Percentiles rank a stretch among this genome's conserved stretches.
phyloP scores from a whole-genome alignment of 2,329 filamentous ascomycete species.

The Cercospora sp. region DNA sequence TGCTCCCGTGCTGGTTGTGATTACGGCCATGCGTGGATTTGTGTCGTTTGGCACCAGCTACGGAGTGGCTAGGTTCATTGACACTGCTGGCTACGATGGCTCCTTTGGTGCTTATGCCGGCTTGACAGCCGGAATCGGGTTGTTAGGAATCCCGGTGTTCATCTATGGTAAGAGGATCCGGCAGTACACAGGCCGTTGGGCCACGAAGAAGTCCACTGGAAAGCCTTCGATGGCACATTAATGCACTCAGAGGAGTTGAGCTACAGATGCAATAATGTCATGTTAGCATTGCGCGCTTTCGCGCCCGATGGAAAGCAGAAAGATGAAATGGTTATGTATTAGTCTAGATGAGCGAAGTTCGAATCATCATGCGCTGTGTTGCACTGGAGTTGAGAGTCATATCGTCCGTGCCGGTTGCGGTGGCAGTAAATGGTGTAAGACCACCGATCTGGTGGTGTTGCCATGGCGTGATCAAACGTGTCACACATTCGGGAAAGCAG shows the following conservation, averaged over 20 bases:
- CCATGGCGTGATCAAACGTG: background rate
- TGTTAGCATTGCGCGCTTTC: background rate
- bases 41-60: constrained; percentile 50
- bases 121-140: constrained; percentile 36
- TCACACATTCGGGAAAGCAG: constrained; percentile 13
- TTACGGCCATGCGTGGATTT: constrained; percentile 50
- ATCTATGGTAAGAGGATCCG: constrained; percentile 40
- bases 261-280: background rate
- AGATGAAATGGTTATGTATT: background rate
- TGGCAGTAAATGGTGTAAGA: background rate
- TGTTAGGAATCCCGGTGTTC: constrained; percentile 37
- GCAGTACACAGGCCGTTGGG: constrained; percentile 37
- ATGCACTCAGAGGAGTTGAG: background rate
- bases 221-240: constrained; percentile 26
- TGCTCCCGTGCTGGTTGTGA: constrained; percentile 48
- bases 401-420: background rate
- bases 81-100: constrained; percentile 38
- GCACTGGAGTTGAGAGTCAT: background rate
- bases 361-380: background rate
- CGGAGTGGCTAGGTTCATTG: constrained; percentile 41
- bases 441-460: background rate
- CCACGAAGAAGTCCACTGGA: constrained; percentile 25
- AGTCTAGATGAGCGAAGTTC: background rate
- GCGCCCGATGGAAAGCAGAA: background rate
- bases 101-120: constrained; percentile 39